A percentile compares a stretch with the other conserved stretches of the same genome.
These are phyloP conservation scores for Rutstroemia sp. DNA, from an alignment of 2,329 filamentous ascomycete genomes.

Conservation along the genomic window DNA sequence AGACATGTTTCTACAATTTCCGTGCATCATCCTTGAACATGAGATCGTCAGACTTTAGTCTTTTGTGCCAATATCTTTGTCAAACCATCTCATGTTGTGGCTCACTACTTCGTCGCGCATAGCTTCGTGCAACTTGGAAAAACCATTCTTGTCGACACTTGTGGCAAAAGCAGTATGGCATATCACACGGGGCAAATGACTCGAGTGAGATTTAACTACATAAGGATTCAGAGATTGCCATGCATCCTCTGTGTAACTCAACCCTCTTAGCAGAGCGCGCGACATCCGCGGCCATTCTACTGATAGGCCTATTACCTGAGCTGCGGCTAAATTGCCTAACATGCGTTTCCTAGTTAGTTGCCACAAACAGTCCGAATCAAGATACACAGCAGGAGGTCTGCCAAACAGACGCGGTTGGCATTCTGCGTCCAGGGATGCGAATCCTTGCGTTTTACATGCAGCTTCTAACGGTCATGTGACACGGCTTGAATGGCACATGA, in stretches of 20 bases:
- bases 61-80: background rate
- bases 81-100: background rate
- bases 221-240: background rate
- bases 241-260: constrained; percentile 7
- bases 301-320: background rate
- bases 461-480: constrained; percentile 13
- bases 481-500: background rate
- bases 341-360: background rate
- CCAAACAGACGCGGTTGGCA: background rate
- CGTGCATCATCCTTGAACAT: background rate
- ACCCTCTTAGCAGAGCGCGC: background rate
- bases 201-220: constrained; percentile 3
- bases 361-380: background rate
- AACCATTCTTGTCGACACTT: background rate
- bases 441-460: constrained; percentile 14
- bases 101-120: background rate
- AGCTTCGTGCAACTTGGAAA: too few species aligned
- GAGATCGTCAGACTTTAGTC: background rate
- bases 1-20: background rate
- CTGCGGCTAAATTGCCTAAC: constrained; percentile 2
- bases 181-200: background rate
- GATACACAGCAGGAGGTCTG: background rate
- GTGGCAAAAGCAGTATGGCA: background rate
- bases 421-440: constrained; percentile 2
- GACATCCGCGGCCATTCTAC: background rate